Evolutionary conservation across 495 filamentous ascomycete species (phyloP).

Genomic region (Aspergillus haitiensis): DNA sequence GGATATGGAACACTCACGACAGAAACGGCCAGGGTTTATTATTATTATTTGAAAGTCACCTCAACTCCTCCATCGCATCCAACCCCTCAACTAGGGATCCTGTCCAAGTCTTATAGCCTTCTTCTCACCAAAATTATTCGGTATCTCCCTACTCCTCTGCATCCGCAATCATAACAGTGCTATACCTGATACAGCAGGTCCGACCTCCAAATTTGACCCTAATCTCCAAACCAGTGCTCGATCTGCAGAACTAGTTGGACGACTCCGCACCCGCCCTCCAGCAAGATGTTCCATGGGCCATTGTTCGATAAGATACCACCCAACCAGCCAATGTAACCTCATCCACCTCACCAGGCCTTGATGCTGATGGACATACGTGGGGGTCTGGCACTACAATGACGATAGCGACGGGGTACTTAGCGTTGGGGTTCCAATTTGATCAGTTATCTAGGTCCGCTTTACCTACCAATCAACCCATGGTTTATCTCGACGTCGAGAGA

Average conservation of each 20-base stretch:
- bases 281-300: neutral
- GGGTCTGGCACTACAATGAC: constrained; percentile 6
- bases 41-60: no score
- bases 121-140: neutral
- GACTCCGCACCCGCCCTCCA: neutral
- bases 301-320: constrained; percentile 17
- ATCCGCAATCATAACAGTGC: neutral
- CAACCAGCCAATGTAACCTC: constrained; percentile 20
- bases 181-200: constrained; percentile 5
- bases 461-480: neutral
- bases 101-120: neutral
- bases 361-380: constrained; percentile 5
- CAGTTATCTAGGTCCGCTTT: constrained; percentile 10
- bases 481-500: neutral
- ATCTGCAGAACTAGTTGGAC: neutral
- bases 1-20: no score
- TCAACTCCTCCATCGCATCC: neutral
- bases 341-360: constrained; percentile 2
- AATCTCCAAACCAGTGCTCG: neutral
- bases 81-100: neutral
- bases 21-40: no score
- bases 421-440: constrained; percentile 6
- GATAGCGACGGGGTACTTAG: constrained; percentile 9
- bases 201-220: neutral
- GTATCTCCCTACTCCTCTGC: neutral